phyloP scores from a whole-genome alignment of 2,329 filamentous ascomycete genomes.

The Stemphylium beticola region DNA sequence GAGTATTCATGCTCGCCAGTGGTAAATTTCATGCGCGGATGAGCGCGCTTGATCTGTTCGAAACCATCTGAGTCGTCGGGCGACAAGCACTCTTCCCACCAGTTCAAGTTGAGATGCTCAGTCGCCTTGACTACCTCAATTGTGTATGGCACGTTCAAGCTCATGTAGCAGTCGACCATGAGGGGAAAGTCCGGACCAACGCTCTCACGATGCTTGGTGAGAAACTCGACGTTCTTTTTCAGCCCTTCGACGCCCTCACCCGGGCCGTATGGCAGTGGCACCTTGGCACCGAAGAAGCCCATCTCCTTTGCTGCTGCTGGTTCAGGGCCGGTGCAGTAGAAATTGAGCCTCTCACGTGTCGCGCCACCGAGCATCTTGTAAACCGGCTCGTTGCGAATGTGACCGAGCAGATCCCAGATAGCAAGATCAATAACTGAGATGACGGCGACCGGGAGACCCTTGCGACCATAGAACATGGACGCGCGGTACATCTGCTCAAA shows the following conservation, averaged over 20 bases:
- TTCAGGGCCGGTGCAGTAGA: conserved; percentile 94
- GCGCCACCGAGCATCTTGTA: conserved; percentile 93
- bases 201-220: conserved; percentile 80
- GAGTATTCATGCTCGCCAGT: conserved; percentile 97
- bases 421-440: conserved; percentile 95
- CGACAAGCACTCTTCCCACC: conserved; percentile 94
- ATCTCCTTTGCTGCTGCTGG: conserved; percentile 79
- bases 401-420: conserved; percentile 89
- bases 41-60: conserved; percentile 85
- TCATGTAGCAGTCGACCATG: conserved; percentile 98
- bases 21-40: conserved; percentile 90
- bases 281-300: conserved; percentile 91
- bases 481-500: conserved; percentile 97
- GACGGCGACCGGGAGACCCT: conserved; percentile 85
- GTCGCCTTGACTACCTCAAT: conserved; percentile 88
- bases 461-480: conserved; percentile 96
- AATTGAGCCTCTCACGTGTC: conserved; percentile 81
- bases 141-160: conserved; percentile 87
- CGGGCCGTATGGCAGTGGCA: conserved; percentile 86
- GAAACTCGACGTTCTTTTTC: conserved; percentile 87
- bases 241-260: conserved; percentile 84
- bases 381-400: conserved; percentile 89
- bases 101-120: conserved; percentile 86
- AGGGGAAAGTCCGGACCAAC: conserved; percentile 91
- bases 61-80: conserved; percentile 94